Base-by-base conservation (phyloP, 345 rosid species). In the Hevea brasiliensis region DNA sequence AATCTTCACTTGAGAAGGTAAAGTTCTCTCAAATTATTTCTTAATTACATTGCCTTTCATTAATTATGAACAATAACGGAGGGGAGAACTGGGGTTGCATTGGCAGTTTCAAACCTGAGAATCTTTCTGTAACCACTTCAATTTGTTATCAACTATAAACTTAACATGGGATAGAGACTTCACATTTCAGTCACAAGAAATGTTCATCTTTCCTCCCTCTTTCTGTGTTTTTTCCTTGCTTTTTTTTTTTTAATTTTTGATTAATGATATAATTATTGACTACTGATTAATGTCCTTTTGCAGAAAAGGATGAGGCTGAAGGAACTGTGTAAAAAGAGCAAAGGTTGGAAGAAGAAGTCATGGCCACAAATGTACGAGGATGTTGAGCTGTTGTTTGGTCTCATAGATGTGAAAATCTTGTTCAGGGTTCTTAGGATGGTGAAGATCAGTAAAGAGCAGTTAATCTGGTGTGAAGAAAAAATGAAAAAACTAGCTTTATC, bases 401-500 rank as follows among this genome's bases (percentile, higher is more conserved):
- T 87, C 57, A 80, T 90, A 14, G 99, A 95, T 24, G 42, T 85
- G 54, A 95, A 93, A 76, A 75, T 95, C 29, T 45, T 89, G 41
- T 77, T 84, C 23, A 81, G 93, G 82, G 96, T 91, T 58, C 83
- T 95, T 10, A 87, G 90, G 78, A 91, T 89, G 96, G 76, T 51
- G 71, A 89, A 73, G 77, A 89, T 89, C 70, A 85, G 84, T 21
- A 90, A 90, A 78, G 98, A 91, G 74, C 93, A 92, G 63, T 78
- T 95, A 65, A 75, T 89, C 11, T 95, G 99, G 99, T 92, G 99
- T 21, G 97, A 91, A 83, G 98, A 92, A 65, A 95, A 95, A 90
- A 89, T 95, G 81, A 95, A 95, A 73, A 95, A 89, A 23, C 82
- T 95, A 42, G 76, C 87, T 70, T 68, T 95, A 54, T 68, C 84